Evolutionary conservation across 2,329 filamentous ascomycete genomes (phyloP), one percentile per base, ranked within the genome.

Genomic region (Apiospora arundinis): DNA sequence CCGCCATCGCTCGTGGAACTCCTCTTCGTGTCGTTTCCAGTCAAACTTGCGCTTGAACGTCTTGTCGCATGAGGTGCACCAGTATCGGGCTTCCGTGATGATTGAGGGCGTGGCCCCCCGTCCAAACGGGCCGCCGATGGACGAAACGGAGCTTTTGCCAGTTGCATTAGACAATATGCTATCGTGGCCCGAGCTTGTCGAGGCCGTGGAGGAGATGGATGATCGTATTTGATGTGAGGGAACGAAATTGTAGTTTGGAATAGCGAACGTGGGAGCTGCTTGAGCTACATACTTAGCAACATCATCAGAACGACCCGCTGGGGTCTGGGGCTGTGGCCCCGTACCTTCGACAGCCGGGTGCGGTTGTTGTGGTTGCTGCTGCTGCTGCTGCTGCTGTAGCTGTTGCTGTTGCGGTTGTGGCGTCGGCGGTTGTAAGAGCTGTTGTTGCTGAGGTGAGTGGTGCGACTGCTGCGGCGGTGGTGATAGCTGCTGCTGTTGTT

Each of bases 1-100:
- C 74, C 90, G 88, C 83, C 89, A 89, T 70, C 90, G 88, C 82
- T 92, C 90, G 80, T 92, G 90, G 76, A 92, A 91, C 79, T 91
- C 90, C 75, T 92, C 90, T 78, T 92, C 90, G 79, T 92, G 91
- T 44, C 89, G 86, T 80, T 91, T 91, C 91, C 88, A 92, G 79
- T 92, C 90, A 74, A 91, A 90, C 78, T 92, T 92, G 74, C 89
- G 86, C 82, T 90, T 90, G 77, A 92, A 90, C 65, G 89, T 90
- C 67, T 90, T 91, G 78, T 92, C 89, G 79, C 85, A 85, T 45
- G 83, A 83, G 0, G 83, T 85, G 75, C 83, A 86, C 79, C 76
- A 81, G 73, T 79, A 80, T 69, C 77, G 78, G 49, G 77, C 75
- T 37, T 78, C 78, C 44, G 71, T 73, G 67, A 75, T 66, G 8